Evolutionary conservation across 805 yeast genomes (phyloP), one percentile per base, ranked within the genome.

Genomic region (Wickerhamiella occidentalis): DNA sequence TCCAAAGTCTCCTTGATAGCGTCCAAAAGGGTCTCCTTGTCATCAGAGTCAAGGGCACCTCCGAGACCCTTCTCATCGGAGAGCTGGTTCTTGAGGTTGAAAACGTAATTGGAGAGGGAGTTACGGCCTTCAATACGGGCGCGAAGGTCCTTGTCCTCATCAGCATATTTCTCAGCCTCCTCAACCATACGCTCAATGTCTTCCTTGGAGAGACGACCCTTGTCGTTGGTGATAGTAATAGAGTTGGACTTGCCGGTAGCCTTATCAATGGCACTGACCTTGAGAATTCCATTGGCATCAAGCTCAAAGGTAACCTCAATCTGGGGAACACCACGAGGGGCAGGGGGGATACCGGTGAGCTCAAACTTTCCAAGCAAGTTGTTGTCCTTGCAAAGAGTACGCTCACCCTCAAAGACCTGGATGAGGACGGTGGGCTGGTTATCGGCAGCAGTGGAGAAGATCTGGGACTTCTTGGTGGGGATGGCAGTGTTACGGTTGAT

Each of bases 151-250:
- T 80, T 81, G 70, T 90, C 97, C 69, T 87, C 94, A 61, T 84
- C 86, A 57, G 94, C 95, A 62, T 72, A 90, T 72, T 84, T 82
- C 70, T 87, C 97, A 60, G 96, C 96, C 65, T 90, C 97, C 64
- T 80, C 92, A 55, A 90, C 95, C 96, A 90, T 90, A 72, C 90
- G 85, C 62, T 90, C 96, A 61, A 90, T 88, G 56, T 87, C 95
- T 55, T 88, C 96, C 73, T 85, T 82, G 22, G 90, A 76, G 63
- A 87, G 77, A 75, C 96, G 84, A 62, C 95, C 95, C 74, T 85
- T 85, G 69, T 87, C 96, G 63, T 87, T 87, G 61, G 86, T 83
- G 65, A 87, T 87, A 50, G 95, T 85, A 64, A 87, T 84, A 61
- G 90, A 81, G 69, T 88, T 86, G 51, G 84, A 75, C 70, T 85